Conservation (phyloP, 202 grass and related monocot genomes). For the Panicum virgatum region DNA sequence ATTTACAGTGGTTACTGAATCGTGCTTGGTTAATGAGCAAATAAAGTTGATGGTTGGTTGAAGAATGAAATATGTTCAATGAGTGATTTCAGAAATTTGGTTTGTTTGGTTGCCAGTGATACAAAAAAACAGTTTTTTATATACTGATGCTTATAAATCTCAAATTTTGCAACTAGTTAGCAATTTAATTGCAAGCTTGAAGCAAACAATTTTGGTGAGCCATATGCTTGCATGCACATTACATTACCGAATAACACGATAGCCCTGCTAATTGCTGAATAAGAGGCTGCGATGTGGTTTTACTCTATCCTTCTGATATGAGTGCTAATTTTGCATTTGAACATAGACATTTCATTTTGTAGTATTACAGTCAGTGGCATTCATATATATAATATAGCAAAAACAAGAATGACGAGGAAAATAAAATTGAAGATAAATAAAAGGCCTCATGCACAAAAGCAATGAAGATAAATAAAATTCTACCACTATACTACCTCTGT, state of each 20-base stretch:
- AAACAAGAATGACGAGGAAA: background rate
- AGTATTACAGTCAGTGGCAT: background rate
- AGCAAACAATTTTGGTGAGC: background rate
- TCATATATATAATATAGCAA: background rate
- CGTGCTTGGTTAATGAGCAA: background rate
- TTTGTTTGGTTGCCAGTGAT: background rate
- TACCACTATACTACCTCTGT: background rate
- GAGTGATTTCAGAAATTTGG: background rate
- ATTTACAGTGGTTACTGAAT: slow-evolving; percentile 9
- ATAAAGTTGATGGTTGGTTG: background rate
- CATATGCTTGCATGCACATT: background rate
- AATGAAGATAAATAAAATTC: background rate
- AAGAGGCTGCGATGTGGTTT: background rate
- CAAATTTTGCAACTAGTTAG: too few relatives aligned
- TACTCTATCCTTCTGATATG: background rate
- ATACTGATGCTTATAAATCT: background rate
- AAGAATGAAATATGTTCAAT: background rate
- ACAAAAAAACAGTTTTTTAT: background rate
- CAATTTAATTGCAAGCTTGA: background rate
- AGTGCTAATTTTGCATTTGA: background rate
- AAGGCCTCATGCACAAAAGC: background rate
- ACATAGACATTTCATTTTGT: background rate
- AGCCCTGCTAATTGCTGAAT: background rate
- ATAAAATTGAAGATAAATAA: background rate
- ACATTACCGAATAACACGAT: background rate